Percentiles rank a stretch among this genome's conserved stretches.
phyloP scores from a whole-genome alignment of 116 monocot genomes.

The Zostera marina region DNA sequence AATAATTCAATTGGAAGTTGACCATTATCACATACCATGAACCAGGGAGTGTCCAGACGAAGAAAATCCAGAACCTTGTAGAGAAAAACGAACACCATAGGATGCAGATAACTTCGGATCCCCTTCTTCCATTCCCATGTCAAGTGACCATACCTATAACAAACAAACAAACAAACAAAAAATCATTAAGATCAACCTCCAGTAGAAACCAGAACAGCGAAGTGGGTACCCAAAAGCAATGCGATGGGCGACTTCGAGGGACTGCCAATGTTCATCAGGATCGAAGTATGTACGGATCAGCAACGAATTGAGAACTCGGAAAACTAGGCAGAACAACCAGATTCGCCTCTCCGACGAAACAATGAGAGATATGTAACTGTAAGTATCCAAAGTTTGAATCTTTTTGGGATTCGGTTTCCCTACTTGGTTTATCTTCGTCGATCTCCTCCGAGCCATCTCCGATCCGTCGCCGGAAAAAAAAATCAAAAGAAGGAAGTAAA shows the following conservation, averaged over 20 bases:
- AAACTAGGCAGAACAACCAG: slow-evolving; percentile 33
- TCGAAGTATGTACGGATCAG: slow-evolving; percentile 89
- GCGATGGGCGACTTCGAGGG: slow-evolving; percentile 89
- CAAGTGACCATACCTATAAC: slow-evolving; percentile 89
- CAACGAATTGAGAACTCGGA: slow-evolving; percentile 45
- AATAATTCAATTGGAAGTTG: background rate
- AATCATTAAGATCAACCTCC: background rate
- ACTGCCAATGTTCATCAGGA: slow-evolving; percentile 95
- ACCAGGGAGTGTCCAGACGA: slow-evolving; percentile 45
- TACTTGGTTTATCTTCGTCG: background rate
- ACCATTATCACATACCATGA: slow-evolving; percentile 36
- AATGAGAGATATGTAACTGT: background rate
- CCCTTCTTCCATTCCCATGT: slow-evolving; percentile 95
- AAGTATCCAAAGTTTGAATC: background rate
- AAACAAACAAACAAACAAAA: background rate
- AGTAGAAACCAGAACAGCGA: background rate
- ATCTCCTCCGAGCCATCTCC: background rate
- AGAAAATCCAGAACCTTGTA: slow-evolving; percentile 60
- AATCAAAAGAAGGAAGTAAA: background rate
- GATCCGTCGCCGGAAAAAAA: background rate
- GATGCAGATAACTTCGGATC: slow-evolving; percentile 76
- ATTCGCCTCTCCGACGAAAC: background rate
- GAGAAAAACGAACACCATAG: slow-evolving; percentile 50
- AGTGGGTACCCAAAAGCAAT: slow-evolving; percentile 41
- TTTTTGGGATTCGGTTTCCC: background rate